phyloP scores from a whole-genome alignment of 1,139 yeast species.

The Yamadazyma buinensis region DNA sequence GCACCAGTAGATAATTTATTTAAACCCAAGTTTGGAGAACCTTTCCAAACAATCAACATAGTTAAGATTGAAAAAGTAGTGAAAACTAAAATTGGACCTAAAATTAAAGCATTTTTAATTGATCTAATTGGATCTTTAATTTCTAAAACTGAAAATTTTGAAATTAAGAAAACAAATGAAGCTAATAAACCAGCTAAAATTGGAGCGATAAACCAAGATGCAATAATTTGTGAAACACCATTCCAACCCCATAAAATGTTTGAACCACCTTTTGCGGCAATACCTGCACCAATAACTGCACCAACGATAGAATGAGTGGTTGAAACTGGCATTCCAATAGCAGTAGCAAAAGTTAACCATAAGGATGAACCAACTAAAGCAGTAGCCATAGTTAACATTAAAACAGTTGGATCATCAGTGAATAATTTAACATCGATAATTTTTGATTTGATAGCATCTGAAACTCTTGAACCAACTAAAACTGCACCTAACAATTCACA shows the following conservation, averaged over 20 bases:
- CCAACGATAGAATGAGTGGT: conserved; percentile 81
- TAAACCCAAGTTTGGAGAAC: conserved; percentile 63
- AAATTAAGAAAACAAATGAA: conserved; percentile 51
- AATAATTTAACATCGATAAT: conserved; percentile 53
- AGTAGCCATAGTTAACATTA: conserved; percentile 73
- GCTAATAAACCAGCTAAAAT: conserved; percentile 63
- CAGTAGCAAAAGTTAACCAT: conserved; percentile 69
- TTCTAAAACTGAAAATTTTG: conserved; percentile 62
- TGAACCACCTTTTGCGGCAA: conserved; percentile 62
- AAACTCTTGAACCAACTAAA: conserved; percentile 64
- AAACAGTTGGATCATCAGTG: conserved; percentile 56
- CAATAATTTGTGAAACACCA: conserved; percentile 70
- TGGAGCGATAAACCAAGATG: conserved; percentile 85
- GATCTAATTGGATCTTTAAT: conserved; percentile 42
- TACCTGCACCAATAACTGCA: conserved; percentile 70
- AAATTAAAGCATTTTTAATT: conserved; percentile 49
- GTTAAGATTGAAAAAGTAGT: conserved; percentile 61
- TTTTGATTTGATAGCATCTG: conserved; percentile 64
- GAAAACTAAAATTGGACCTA: conserved; percentile 62
- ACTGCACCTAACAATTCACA: conserved; percentile 77
- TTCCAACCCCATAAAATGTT: conserved; percentile 72
- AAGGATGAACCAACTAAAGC: conserved; percentile 73
- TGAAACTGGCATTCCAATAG: conserved; percentile 70
- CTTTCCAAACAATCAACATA: conserved; percentile 63
- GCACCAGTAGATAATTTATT: conserved; percentile 48